Conservation (phyloP, 1,284 basidiomycete genomes). For the Boletus sp. region DNA sequence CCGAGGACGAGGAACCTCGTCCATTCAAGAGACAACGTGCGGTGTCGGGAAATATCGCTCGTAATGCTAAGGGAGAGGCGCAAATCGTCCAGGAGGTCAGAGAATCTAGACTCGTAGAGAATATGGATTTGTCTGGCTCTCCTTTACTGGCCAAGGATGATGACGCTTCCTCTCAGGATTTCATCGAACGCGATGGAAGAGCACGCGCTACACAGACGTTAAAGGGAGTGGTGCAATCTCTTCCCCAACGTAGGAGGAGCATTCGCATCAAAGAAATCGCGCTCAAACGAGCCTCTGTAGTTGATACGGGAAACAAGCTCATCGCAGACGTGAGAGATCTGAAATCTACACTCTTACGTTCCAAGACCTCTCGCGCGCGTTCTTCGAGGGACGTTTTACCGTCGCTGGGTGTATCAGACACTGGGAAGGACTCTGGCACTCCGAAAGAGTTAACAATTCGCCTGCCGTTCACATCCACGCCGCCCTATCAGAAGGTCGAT, state of each 20-base stretch:
- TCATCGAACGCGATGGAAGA: neutral
- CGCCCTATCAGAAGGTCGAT: constrained; percentile 13
- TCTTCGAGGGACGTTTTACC: neutral
- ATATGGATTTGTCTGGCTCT: constrained; percentile 35
- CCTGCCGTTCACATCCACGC: constrained; percentile 31
- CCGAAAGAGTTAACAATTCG: constrained; percentile 29
- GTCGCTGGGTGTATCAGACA: neutral
- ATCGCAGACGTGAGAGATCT: neutral
- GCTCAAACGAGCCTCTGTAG: constrained; percentile 22
- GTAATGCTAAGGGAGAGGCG: neutral
- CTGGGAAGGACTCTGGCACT: neutral
- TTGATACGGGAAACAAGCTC: constrained; percentile 3
- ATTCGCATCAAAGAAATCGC: constrained; percentile 30
- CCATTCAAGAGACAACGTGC: constrained; percentile 28
- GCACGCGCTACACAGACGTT: neutral
- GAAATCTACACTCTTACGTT: constrained; percentile 18
- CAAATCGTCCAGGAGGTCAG: constrained; percentile 1
- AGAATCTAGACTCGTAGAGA: constrained; percentile 31
- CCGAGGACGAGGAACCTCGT: constrained; percentile 16
- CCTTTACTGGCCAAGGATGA: constrained; percentile 27
- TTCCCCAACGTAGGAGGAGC: constrained; percentile 30
- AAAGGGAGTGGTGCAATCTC: neutral
- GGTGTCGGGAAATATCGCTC: neutral
- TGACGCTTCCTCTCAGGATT: neutral
- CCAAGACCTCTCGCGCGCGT: constrained; percentile 12